Base-by-base conservation (phyloP, 306 rosid genomes). In the Hylodesmum podocarpum region DNA sequence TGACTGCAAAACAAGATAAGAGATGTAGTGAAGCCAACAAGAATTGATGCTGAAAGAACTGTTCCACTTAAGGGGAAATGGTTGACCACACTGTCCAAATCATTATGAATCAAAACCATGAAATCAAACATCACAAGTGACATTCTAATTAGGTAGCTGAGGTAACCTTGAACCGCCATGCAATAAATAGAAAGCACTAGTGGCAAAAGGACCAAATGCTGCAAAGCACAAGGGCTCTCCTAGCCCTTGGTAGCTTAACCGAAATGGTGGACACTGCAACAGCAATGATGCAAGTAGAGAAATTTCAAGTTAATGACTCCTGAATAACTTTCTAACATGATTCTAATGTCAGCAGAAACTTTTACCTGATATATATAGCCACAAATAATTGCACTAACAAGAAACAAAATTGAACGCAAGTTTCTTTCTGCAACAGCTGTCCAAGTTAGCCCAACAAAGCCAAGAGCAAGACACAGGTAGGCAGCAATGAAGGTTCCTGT, bases 191-290 rank as follows among this genome's bases (percentile, higher is more conserved):
- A 94, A 94, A 27, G 91, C 98, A 19, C 85, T 77, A 40, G 91
- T 89, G 53, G 97, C 92, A 73, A 89, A 94, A 78, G 97, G 98
- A 51, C 97, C 98, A 80, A 91, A 91, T 70, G 96, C 98, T 50
- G 96, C 92, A 71, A 91, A 91, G 85, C 98, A 93, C 88, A 93
- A 86, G 12, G 97, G 98, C 82, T 93, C 98, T 77, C 98, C 97
- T 4, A 93, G 77, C 46, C 98, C 98, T 19, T 74, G 92, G 82
- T 91, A 93, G 81, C 98, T 89, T 83, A 93, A 77, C 76, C 98
- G 87, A 87, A 88, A 93, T n/a, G 97, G 98, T 3, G 96, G 98
- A 78, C 93, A 88, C 98, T 93, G 91, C 81, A 91, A 77, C 49
- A 65, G n/a, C 27, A 58, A 36, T 24, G 15, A 8, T 6, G 43